Evolutionary conservation across 2,329 filamentous ascomycete genomes (phyloP), one percentile per base, ranked within the genome.

Genomic region (Penicillium brasilianum): DNA sequence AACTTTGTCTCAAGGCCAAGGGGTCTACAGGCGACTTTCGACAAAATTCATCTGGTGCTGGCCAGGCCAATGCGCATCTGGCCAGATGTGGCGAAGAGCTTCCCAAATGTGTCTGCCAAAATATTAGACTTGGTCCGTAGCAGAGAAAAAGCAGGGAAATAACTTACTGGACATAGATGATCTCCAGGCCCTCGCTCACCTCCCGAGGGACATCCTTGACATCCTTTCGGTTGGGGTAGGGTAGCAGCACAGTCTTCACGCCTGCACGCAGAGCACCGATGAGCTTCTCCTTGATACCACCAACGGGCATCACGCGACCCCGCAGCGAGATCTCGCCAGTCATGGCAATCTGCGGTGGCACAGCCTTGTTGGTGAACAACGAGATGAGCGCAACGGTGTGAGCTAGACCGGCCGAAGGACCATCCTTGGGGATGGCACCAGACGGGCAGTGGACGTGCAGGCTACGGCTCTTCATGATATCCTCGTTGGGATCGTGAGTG

Each of bases 261-360:
- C 95, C 95, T 1, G 95, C 95, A 58, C 94, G 86, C 73, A 96
- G 83, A 9, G 95, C 95, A 22, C 95, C 95, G 73, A 99, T 98
- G 56, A 98, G 84, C 78, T 99, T 99, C 86, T 99, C 94, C 80
- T 98, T 97, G 81, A 99, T 98, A 18, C 95, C 95, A 56, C 95
- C 95, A 37, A 99, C 95, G 28, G 94, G 92, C 78, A 95, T 92
- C 59, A 99, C 90, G 66, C 93, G 88, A 22, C 95, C 95, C 44
- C 95, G 87, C 28, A 99, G 86, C 59, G 90, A 92, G 63, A 90
- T 80, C 72, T 90, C 88, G 9, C 88, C 88, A 0, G 95, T 99
- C 95, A 99, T 99, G 46, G 95, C 95, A 77, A 99, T 88, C 3
- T 91, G 93, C 0, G 94, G 92, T 43, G 94, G 92, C 4, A 99